Evolutionary conservation across 495 filamentous ascomycete species (phyloP), one percentile per base, ranked within the genome.

Genomic region (Cryomyces antarcticus): DNA sequence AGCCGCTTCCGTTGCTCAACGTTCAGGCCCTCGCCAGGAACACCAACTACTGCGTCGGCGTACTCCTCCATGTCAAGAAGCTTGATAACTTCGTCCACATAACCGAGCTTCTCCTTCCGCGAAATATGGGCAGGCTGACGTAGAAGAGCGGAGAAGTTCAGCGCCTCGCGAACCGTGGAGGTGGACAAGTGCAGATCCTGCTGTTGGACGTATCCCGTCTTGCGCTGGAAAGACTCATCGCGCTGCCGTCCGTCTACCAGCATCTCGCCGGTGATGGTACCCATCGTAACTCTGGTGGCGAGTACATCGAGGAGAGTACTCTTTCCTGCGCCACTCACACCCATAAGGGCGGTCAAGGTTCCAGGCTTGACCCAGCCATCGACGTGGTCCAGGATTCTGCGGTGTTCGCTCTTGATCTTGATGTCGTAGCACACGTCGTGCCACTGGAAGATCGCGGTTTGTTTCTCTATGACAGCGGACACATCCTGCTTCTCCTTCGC

Each of bases 61-160:
- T 56, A 50, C 9, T 52, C 46, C 7, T 51, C 45, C 63, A 73
- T 68, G 30, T 61, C 62, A 6, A 73, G 63, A 53, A 71, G 62
- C 9, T 65, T 56, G 35, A 73, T 68, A 5, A 73, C 64, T 29
- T 67, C 63, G 31, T 71, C 64, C 24, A 71, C 68, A 43, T 62
- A 71, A 0, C 57, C 41, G 30, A 65, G 59, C 40, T 72, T 73
- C 36, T 72, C 68, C n/a, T 51, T 49, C 31, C 56, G 48, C 9
- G 48, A 34, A 24, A 48, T 46, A 12, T 37, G 40, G 2, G 17
- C 41, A 5, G 47, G 41, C 38, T 57, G 54, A 7, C 57, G 54
- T n/a, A 60, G 51, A 30, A 56, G 39, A 9, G 57, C 57, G n/a
- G 48, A 52, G 41, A 60, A 60, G 5, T 50, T 43, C 0, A 60